phyloP scores from a whole-genome alignment of 2,329 filamentous ascomycete species.

The Alternaria sp. region DNA sequence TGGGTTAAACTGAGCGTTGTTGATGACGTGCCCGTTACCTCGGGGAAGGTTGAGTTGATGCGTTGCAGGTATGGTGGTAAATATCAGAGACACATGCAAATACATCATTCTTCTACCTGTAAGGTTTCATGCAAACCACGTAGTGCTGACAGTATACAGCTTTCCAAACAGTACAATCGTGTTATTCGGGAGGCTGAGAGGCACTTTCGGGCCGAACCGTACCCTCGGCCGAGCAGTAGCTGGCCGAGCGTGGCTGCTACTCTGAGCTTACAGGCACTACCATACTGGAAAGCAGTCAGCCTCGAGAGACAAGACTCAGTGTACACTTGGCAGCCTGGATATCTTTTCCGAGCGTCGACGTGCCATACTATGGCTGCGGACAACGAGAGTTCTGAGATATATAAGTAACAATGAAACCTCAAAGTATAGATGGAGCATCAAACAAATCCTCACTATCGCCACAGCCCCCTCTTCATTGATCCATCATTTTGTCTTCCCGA shows the following conservation, averaged over 20 bases:
- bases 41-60: neutral
- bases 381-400: neutral
- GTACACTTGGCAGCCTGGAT: neutral
- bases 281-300: neutral
- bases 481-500: neutral
- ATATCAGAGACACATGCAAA: neutral
- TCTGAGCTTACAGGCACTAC: neutral
- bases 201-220: neutral
- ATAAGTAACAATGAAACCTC: neutral
- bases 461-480: neutral
- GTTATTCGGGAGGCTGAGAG: neutral
- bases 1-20: constrained; percentile 11
- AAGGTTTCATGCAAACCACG: neutral
- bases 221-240: neutral
- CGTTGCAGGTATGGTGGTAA: neutral
- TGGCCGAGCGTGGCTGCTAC: neutral
- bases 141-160: neutral
- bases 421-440: neutral
- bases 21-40: neutral
- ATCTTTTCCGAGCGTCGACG: neutral
- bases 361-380: neutral
- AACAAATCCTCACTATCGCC: neutral
- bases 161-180: neutral
- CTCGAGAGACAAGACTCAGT: neutral
- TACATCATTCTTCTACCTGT: neutral